phyloP scores from a whole-genome alignment of 2,329 filamentous ascomycete species.

The Coniella lustricola region DNA sequence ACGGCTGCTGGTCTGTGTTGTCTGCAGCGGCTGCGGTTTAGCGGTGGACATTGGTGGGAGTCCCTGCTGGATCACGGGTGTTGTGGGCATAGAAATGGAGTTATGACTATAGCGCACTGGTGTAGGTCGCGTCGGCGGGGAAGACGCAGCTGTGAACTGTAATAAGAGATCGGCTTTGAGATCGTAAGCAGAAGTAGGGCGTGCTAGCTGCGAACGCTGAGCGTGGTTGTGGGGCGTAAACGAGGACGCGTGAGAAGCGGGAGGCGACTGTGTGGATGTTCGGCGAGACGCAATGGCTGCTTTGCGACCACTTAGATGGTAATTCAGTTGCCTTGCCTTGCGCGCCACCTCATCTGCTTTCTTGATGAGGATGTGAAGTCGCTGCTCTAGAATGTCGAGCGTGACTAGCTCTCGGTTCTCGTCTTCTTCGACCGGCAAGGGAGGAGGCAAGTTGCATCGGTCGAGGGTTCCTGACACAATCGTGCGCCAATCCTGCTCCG shows the following conservation, averaged over 20 bases:
- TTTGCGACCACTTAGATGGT: slow-evolving; percentile 67
- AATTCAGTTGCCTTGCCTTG: slow-evolving; percentile 67
- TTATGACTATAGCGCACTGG: slow-evolving; percentile 21
- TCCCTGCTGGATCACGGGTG: slow-evolving; percentile 20
- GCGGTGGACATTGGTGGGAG: not conserved
- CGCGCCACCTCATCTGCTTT: slow-evolving; percentile 66
- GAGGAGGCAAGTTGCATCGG: slow-evolving; percentile 63
- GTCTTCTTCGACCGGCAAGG: slow-evolving; percentile 76
- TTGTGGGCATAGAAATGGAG: slow-evolving; percentile 24
- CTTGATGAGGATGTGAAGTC: slow-evolving; percentile 69
- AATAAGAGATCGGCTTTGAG: slow-evolving; percentile 49
- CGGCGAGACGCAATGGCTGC: slow-evolving; percentile 64
- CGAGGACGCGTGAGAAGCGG: slow-evolving; percentile 21
- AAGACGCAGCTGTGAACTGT: slow-evolving; percentile 36
- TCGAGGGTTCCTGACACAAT: slow-evolving; percentile 79
- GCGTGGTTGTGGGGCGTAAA: slow-evolving; percentile 29
- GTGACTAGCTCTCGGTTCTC: slow-evolving; percentile 80
- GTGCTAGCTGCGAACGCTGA: slow-evolving; percentile 21
- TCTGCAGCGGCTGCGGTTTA: slow-evolving; percentile 5
- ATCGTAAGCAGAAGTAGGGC: slow-evolving; percentile 33
- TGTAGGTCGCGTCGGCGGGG: slow-evolving; percentile 16
- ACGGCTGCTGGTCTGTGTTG: slow-evolving; percentile 17
- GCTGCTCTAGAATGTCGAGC: slow-evolving; percentile 74
- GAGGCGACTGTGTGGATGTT: slow-evolving; percentile 27
- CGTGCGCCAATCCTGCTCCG: slow-evolving; percentile 79